phyloP scores from a whole-genome alignment of 2,329 filamentous ascomycete species.

The Apiospora pterosperma region DNA sequence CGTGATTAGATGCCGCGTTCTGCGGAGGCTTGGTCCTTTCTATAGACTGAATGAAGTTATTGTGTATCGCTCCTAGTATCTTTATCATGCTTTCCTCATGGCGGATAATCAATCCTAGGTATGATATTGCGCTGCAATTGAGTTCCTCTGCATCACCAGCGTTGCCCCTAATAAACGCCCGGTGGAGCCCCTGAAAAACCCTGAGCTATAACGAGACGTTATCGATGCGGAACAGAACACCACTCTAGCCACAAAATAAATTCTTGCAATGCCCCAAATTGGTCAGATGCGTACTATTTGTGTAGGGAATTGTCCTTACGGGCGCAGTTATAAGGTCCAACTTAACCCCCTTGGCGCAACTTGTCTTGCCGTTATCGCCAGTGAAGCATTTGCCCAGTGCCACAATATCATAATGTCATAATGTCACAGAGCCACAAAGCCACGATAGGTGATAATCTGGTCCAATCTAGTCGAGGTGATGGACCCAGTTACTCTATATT shows the following conservation, averaged over 20 bases:
- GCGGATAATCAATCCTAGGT: neutral
- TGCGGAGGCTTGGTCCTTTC: neutral
- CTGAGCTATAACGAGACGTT: neutral
- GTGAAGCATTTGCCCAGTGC: neutral
- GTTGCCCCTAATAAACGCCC: neutral
- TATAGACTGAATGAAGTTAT: neutral
- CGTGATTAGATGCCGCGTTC: neutral
- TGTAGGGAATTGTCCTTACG: neutral
- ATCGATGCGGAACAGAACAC: neutral
- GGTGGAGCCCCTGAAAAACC: neutral
- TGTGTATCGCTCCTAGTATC: neutral
- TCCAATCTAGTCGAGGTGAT: neutral
- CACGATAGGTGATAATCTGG: neutral
- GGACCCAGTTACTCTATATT: neutral
- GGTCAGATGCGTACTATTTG: neutral
- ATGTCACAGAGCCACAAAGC: neutral
- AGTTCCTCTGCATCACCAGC: no score
- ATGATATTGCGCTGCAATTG: no score
- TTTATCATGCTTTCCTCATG: neutral
- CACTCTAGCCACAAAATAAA: neutral
- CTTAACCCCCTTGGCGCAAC: neutral
- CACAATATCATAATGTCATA: no score
- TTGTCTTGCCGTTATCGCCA: neutral
- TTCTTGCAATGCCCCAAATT: fast-evolving
- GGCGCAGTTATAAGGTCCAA: neutral